Conservation (phyloP, 352 stramenopile species). For the Phytophthora chlamydospora region DNA sequence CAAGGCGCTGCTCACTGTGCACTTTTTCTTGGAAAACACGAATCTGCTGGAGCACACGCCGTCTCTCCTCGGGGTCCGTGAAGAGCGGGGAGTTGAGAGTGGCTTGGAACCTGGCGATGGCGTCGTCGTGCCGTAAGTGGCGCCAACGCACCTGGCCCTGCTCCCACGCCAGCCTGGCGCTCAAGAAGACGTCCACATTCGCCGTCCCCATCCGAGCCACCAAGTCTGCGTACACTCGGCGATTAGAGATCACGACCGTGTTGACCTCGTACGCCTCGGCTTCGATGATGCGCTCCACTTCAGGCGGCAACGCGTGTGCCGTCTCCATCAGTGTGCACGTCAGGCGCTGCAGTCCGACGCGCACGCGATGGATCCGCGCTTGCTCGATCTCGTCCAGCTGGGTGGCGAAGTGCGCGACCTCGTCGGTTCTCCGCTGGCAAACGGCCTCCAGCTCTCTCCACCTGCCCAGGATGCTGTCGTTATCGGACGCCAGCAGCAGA, state of each 20-base stretch:
- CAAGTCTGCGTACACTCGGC: slow-evolving; percentile 73
- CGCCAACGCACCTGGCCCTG: slow-evolving; percentile 68
- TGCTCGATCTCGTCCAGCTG: slow-evolving; percentile 63
- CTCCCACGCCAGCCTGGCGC: slow-evolving; percentile 70
- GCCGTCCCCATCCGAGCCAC: slow-evolving; percentile 66
- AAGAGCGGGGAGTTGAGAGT: slow-evolving; percentile 69
- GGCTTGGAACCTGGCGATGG: slow-evolving; percentile 61
- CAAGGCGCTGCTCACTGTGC: slow-evolving; percentile 61
- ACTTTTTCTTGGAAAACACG: slow-evolving; percentile 51
- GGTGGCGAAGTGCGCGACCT: slow-evolving; percentile 47
- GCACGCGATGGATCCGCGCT: slow-evolving; percentile 50
- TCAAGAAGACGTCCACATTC: slow-evolving; percentile 73
- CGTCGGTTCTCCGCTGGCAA: slow-evolving; percentile 51
- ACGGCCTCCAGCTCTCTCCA: slow-evolving; percentile 51
- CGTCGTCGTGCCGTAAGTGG: slow-evolving; percentile 74
- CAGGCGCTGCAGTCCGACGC: slow-evolving; percentile 42
- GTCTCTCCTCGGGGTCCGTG: slow-evolving; percentile 70
- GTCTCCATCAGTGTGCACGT: slow-evolving; percentile 72
- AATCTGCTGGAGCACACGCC: slow-evolving; percentile 60
- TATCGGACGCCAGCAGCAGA: slow-evolving; percentile 44
- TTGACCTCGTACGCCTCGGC: slow-evolving; percentile 81
- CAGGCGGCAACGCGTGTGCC: slow-evolving; percentile 58
- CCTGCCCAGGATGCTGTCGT: slow-evolving; percentile 41
- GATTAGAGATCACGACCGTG: slow-evolving; percentile 82
- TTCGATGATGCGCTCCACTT: slow-evolving; percentile 82